Conservation (phyloP, 169 alveolate genomes). For the Eimeria maxima region DNA sequence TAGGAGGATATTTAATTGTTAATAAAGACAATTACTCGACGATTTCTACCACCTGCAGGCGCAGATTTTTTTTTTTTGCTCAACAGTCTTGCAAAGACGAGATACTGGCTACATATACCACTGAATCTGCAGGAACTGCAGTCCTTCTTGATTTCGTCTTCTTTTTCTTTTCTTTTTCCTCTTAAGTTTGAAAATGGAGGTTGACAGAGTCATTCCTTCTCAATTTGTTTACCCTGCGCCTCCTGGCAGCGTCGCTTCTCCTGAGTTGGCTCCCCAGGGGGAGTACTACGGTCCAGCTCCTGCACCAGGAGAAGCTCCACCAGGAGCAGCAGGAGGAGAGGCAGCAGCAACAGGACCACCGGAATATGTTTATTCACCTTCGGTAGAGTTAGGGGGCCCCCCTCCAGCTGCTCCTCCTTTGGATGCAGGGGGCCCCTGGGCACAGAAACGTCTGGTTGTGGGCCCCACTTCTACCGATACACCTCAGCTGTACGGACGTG, state of each 20-base stretch:
- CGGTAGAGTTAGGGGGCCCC: not conserved
- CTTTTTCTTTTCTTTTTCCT: not conserved
- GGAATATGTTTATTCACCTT: not conserved
- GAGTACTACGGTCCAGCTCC: not conserved
- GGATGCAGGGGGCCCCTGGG: conserved; percentile 35
- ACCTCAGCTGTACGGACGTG: not conserved
- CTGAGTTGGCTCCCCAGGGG: not conserved
- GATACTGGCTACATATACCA: no score
- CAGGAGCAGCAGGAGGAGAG: not conserved
- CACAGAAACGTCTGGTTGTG: not conserved
- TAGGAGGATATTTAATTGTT: no score
- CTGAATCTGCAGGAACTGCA: no score
- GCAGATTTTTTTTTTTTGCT: no score
- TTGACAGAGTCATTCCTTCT: not conserved
- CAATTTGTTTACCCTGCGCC: conserved; percentile 30
- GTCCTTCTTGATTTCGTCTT: no score
- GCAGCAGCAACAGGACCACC: not conserved
- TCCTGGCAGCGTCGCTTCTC: not conserved
- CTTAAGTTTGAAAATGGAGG: not conserved
- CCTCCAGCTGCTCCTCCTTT: not conserved
- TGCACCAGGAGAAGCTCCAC: not conserved
- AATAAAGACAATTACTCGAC: no score
- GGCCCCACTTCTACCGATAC: not conserved
- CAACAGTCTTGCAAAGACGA: no score
- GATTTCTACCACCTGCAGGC: no score